Conservation (phyloP, 768 basidiomycete species). For the Tricholomella constricta region DNA sequence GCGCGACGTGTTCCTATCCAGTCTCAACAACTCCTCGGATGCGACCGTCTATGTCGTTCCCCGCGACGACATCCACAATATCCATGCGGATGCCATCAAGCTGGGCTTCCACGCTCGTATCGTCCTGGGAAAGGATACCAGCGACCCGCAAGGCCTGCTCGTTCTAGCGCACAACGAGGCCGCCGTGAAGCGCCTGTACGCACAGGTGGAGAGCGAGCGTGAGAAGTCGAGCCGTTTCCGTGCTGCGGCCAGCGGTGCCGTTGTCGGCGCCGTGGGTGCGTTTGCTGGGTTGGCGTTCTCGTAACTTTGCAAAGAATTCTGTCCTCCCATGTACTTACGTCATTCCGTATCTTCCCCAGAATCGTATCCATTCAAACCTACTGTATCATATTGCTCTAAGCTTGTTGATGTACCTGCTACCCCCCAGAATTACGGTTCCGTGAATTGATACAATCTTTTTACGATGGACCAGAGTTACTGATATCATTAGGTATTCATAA, state of each 20-base stretch:
- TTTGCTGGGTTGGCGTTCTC: slow-evolving; percentile 61
- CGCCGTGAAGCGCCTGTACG: slow-evolving; percentile 43
- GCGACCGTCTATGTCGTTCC: slow-evolving; percentile 55
- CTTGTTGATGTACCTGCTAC: neutral
- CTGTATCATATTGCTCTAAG: neutral
- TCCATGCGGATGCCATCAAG: slow-evolving; percentile 41
- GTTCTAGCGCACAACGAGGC: slow-evolving; percentile 54
- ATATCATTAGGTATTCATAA: neutral
- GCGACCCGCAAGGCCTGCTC: slow-evolving; percentile 44
- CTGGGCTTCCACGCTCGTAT: slow-evolving; percentile 46
- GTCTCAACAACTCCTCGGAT: slow-evolving; percentile 41
- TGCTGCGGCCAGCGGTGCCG: slow-evolving; percentile 56
- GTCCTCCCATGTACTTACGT: neutral
- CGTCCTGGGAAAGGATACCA: slow-evolving; percentile 36
- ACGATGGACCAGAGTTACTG: neutral
- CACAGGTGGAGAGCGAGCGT: slow-evolving; percentile 33
- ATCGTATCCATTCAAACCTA: no score
- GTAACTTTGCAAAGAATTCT: slow-evolving; percentile 15
- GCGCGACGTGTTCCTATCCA: slow-evolving; percentile 51
- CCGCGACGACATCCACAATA: slow-evolving; percentile 41
- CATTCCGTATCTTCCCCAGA: no score
- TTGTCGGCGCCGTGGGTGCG: slow-evolving; percentile 62
- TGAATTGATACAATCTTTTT: neutral
- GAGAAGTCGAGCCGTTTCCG: slow-evolving; percentile 30
- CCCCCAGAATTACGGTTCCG: neutral